Evolutionary conservation across 495 filamentous ascomycete species (phyloP), one percentile per base, ranked within the genome.

Genomic region (Pseudevernia furfuracea): DNA sequence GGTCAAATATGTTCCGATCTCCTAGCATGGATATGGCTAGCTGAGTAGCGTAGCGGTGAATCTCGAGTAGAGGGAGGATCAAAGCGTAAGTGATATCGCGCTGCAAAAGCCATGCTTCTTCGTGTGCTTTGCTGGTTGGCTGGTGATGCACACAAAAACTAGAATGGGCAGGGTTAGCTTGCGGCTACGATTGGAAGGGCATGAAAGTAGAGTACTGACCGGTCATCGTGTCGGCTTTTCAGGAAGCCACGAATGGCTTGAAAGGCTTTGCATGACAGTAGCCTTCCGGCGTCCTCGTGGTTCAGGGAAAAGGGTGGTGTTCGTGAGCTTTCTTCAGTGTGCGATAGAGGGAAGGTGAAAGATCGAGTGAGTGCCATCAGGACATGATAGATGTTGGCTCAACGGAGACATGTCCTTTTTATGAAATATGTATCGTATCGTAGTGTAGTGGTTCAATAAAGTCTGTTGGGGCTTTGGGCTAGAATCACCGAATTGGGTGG

Each of bases 51-150:
- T 80, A 79, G 63, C 78, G 73, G 72, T 81, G 82, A 62, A 85
- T 80, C 59, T 84, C 75, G 66, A 84, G 80, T 12, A 87, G 72
- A 12, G 84, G 84, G 19, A 83, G 77, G 58, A 84, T 76, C 23
- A 86, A 75, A 46, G 82, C 82, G 67, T 85, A 82, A 62, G 85
- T 81, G 61, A 86, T 79, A 58, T 86, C 84, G 67, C 83, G 81
- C 62, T 85, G 82, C n/a, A 85, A 74, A 9, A 84, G 77, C 72
- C 81, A 84, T 30, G 74, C 71, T 58, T 77, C 75, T 68, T 80
- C 76, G 46, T 78, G 75, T 53, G 76, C 64, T 32, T 69, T 52
- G 60, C 76, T 79, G 56, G 71, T 70, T 59, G 76, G 71, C 48
- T 66, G 70, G 68, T 85, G 82, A 55, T 68, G 67, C n/a, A 72